phyloP scores from a whole-genome alignment of 2,329 filamentous ascomycete genomes.

The Sclerotiophoma versabilis region DNA sequence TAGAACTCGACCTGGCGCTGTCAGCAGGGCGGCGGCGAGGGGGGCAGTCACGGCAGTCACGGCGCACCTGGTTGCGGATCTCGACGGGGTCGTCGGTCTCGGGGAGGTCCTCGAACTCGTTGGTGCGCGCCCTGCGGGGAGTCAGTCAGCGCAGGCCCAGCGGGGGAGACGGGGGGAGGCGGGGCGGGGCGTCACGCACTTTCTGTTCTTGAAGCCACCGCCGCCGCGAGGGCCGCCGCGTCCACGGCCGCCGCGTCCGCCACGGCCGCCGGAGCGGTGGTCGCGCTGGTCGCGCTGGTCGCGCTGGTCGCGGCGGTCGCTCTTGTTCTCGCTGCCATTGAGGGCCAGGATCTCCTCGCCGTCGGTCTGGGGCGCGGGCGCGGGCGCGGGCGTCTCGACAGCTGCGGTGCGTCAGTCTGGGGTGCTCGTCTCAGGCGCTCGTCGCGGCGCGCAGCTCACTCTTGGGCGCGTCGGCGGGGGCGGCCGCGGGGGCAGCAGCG shows the following conservation, averaged over 20 bases:
- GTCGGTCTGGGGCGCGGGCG: conserved; percentile 9
- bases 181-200: conserved; percentile 13
- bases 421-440: neutral
- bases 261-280: conserved; percentile 4
- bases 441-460: conserved; percentile 12
- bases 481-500: conserved; percentile 10
- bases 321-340: conserved; percentile 27
- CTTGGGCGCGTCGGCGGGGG: conserved; percentile 27
- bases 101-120: conserved; percentile 58
- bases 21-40: neutral
- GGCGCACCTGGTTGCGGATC: conserved; percentile 79
- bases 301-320: conserved; percentile 19
- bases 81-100: conserved; percentile 78
- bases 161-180: neutral
- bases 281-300: conserved; percentile 16
- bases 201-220: conserved; percentile 29
- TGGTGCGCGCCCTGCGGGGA: conserved; percentile 27
- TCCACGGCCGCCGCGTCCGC: conserved; percentile 20
- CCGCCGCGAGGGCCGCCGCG: conserved; percentile 22
- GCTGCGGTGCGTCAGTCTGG: neutral
- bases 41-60: conserved; percentile 44
- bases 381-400: neutral
- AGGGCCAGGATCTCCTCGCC: conserved; percentile 30
- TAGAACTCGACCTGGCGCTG: conserved; percentile 84
- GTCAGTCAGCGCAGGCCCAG: conserved; percentile 24